phyloP scores from a whole-genome alignment of 208 protist species.

The Crithidia sp. region DNA sequence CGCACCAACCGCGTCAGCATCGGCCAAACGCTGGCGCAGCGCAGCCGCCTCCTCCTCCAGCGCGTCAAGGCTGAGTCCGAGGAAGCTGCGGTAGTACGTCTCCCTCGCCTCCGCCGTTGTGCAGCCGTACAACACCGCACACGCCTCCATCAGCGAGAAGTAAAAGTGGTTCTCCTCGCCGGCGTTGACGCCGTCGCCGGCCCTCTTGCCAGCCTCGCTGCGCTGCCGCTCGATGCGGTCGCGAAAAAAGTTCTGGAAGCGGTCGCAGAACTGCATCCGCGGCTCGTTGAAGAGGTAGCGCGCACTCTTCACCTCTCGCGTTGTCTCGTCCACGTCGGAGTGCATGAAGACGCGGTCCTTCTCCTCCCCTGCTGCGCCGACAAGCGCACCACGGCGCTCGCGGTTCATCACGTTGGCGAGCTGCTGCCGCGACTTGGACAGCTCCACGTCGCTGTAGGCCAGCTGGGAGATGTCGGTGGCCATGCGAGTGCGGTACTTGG shows the following conservation, averaged over 20 bases:
- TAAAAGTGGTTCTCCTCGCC: constrained; percentile 56
- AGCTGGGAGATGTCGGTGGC: constrained; percentile 61
- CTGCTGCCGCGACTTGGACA: constrained; percentile 58
- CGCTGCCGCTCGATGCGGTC: constrained; percentile 26
- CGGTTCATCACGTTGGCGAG: constrained; percentile 82
- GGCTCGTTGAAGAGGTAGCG: constrained; percentile 84
- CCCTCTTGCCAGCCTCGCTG: not conserved
- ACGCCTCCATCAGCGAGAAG: constrained; percentile 91
- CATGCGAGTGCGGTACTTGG: constrained; percentile 63
- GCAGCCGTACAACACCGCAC: constrained; percentile 85
- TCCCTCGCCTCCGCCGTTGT: constrained; percentile 63
- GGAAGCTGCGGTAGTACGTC: constrained; percentile 71
- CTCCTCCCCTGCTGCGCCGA: constrained; percentile 46
- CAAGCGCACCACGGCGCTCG: constrained; percentile 61
- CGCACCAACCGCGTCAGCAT: constrained; percentile 37
- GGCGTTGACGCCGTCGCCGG: not conserved
- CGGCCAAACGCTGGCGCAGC: constrained; percentile 43
- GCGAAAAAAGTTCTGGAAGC: constrained; percentile 83
- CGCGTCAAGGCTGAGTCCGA: constrained; percentile 69
- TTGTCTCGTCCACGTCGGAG: constrained; percentile 65
- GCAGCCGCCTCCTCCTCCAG: constrained; percentile 59
- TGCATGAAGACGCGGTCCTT: constrained; percentile 69
- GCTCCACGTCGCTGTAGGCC: constrained; percentile 79
- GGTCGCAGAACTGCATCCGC: constrained; percentile 85
- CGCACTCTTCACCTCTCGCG: constrained; percentile 72